Evolutionary conservation across 257 asterid genomes (phyloP).

Genomic region (Hygrophila difformis): DNA sequence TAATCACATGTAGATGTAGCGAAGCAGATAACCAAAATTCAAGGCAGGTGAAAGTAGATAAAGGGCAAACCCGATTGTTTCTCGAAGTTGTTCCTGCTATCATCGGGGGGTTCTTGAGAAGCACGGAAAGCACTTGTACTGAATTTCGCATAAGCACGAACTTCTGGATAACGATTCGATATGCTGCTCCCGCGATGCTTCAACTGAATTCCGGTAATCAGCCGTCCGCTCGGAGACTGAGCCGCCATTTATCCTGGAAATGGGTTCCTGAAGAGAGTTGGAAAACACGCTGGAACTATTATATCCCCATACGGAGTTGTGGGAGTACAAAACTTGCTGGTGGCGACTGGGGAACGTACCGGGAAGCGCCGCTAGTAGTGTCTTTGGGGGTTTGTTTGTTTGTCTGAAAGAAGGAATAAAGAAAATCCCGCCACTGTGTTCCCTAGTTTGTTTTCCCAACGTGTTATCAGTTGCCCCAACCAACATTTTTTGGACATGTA

Average conservation of each 20-base stretch:
- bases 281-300: too few relatives aligned
- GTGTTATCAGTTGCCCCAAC: too few relatives aligned
- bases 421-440: too few relatives aligned
- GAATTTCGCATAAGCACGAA: conserved; percentile 20
- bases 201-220: conserved; percentile 18
- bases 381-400: too few relatives aligned
- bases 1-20: neutral
- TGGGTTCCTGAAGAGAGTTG: too few relatives aligned
- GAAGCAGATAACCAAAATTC: neutral
- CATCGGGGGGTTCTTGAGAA: conserved; percentile 38
- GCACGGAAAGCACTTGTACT: conserved; percentile 34
- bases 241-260: conserved; percentile 29
- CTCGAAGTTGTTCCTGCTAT: conserved; percentile 49
- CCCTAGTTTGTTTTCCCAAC: too few relatives aligned
- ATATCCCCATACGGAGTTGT: too few relatives aligned
- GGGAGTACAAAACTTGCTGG: too few relatives aligned
- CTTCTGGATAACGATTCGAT: conserved; percentile 17
- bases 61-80: conserved; percentile 50
- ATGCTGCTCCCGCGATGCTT: conserved; percentile 9
- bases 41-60: neutral
- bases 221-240: conserved; percentile 16
- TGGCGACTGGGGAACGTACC: too few relatives aligned
- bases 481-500: too few relatives aligned
- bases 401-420: too few relatives aligned
- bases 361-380: too few relatives aligned